Evolutionary conservation across 495 filamentous ascomycete species (phyloP).

Genomic region (Coniosporium apollinis): DNA sequence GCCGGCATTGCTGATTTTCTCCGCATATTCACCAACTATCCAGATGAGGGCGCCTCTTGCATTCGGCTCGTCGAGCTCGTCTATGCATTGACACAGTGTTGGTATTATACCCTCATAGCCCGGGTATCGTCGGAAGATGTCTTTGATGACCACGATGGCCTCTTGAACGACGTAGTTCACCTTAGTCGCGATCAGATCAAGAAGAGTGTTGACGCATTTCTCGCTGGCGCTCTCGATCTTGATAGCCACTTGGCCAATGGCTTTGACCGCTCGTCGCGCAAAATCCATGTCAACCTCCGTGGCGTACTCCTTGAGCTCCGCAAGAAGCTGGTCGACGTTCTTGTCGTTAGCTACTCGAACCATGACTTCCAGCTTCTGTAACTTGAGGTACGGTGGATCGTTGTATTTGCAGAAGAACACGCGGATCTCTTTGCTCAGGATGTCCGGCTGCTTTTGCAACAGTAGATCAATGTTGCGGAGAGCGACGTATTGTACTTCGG

Average conservation of each 20-base stretch:
- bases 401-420: conserved; percentile 99
- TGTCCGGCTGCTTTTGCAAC: conserved; percentile 87
- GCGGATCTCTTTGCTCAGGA: conserved; percentile 88
- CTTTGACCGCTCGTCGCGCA: conserved; percentile 79
- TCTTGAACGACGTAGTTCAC: conserved; percentile 99
- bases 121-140: conserved; percentile 94
- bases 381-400: conserved; percentile 92
- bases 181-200: conserved; percentile 90
- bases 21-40: conserved; percentile 97
- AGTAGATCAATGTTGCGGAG: conserved; percentile 90
- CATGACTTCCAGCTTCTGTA: conserved; percentile 98
- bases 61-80: conserved; percentile 89
- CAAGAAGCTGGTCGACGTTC: conserved; percentile 86
- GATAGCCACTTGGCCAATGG: conserved; percentile 94
- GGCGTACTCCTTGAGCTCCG: conserved; percentile 92
- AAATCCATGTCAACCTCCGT: conserved; percentile 99
- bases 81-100: conserved; percentile 88
- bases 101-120: conserved; percentile 97
- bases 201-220: conserved; percentile 82
- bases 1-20: conserved; percentile 95
- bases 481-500: conserved; percentile 96
- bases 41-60: conserved; percentile 86
- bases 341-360: conserved; percentile 96
- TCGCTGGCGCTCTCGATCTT: conserved; percentile 91
- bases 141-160: conserved; percentile 94